Base-by-base conservation (phyloP, 768 basidiomycete species). In the Austroboletus eburneus region DNA sequence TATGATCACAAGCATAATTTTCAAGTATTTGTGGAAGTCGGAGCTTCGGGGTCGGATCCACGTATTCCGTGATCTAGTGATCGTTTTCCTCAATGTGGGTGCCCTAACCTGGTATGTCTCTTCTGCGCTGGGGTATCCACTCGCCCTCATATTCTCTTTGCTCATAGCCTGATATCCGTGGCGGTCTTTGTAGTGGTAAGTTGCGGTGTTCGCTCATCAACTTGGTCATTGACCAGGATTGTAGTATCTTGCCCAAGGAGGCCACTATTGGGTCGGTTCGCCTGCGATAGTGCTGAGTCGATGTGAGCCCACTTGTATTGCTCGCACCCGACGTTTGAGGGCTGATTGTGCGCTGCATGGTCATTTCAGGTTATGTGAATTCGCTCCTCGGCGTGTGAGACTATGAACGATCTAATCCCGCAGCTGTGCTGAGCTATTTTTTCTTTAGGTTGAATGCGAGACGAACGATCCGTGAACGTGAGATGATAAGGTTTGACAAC, bases 71-170 rank as follows among this genome's bases (percentile, higher is more conserved):
- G 48, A 45, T 10, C 21, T 56, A 2, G 52, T 48, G 0, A n/a
- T 56, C 4, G 41, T 56, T 3, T 56, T 55, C 9, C 20, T 56
- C 29, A 47, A 55, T 17, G 55, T 55, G 55, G 52, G 52, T 10
- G 46, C 43, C 3, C 6, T 55, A 27, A 56, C 55, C 14, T 56
- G 55, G 55, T 48, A 37, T 6, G 45, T 33, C 1, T 7, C 16
- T 5, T 24, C 35, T n/a, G n/a, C n/a, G n/a, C n/a, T n/a, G n/a
- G n/a, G n/a, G n/a, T n/a, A n/a, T n/a, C n/a, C n/a, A n/a, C n/a
- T n/a, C n/a, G n/a, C n/a, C n/a, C n/a, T n/a, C n/a, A n/a, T n/a
- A n/a, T n/a, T n/a, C n/a, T n/a, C n/a, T 7, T 16, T 22, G 42
- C 25, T 47, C 21, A 25, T 13, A 56, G 55, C 32, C 2, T 56